phyloP scores from a whole-genome alignment of 768 basidiomycete genomes.

The Russula virescens region DNA sequence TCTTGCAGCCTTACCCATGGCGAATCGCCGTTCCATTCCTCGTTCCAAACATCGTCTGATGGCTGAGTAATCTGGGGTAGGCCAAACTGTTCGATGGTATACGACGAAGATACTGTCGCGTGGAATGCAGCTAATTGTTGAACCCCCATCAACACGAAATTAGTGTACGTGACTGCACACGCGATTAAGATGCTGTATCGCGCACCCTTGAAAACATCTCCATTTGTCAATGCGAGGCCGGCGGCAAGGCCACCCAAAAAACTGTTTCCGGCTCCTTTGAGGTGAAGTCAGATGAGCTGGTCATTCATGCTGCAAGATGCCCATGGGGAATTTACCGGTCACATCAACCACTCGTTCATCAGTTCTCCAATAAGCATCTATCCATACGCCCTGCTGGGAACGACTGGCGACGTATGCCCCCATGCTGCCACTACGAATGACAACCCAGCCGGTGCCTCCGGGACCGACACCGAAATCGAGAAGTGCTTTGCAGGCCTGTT shows the following conservation, averaged over 20 bases:
- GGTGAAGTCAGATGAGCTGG: slow-evolving; percentile 13
- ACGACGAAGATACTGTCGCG: slow-evolving; percentile 78
- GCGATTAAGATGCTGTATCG: neutral
- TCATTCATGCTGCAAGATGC: neutral
- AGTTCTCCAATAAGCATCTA: slow-evolving; percentile 68
- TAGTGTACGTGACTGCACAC: slow-evolving; percentile 20
- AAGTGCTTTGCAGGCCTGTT: slow-evolving; percentile 60
- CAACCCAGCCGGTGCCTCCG: slow-evolving; percentile 47
- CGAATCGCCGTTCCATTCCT: slow-evolving; percentile 67
- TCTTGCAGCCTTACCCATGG: slow-evolving; percentile 52
- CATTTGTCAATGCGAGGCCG: slow-evolving; percentile 50
- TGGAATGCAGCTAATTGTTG: slow-evolving; percentile 53
- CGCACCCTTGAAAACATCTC: slow-evolving; percentile 65
- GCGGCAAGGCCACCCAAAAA: slow-evolving; percentile 84
- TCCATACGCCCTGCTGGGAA: slow-evolving; percentile 47
- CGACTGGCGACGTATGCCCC: slow-evolving; percentile 61
- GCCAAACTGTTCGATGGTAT: slow-evolving; percentile 75
- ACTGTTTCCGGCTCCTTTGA: slow-evolving; percentile 82
- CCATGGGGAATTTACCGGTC: slow-evolving; percentile 48
- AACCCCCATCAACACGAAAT: neutral
- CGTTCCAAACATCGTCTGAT: slow-evolving; percentile 20
- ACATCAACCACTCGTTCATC: slow-evolving; percentile 64
- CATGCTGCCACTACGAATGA: slow-evolving; percentile 69
- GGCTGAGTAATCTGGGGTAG: slow-evolving; percentile 48
- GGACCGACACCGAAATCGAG: slow-evolving; percentile 54